phyloP scores from a whole-genome alignment of 1,284 basidiomycete species.

The Malassezia arunalokei region DNA sequence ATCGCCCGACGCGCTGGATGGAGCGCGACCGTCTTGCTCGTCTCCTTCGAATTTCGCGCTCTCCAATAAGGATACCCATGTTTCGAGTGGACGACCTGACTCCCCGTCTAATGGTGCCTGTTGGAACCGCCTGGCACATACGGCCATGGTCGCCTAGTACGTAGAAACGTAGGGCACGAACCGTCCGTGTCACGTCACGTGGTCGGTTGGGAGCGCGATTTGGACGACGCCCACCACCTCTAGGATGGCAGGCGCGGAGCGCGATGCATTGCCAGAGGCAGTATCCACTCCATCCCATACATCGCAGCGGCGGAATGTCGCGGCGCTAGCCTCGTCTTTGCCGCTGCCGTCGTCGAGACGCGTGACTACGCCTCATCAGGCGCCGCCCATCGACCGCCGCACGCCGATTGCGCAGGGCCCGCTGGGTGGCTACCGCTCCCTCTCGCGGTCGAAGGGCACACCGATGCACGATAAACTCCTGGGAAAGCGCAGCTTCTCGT shows the following conservation, averaged over 20 bases:
- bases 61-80: too few species aligned
- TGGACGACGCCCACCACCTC: too few species aligned
- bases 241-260: neutral
- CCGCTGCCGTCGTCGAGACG: constrained; percentile 6
- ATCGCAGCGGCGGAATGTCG: constrained; percentile 3
- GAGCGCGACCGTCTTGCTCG: too few species aligned
- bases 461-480: neutral
- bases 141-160: too few species aligned
- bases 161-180: too few species aligned
- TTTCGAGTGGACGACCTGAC: too few species aligned
- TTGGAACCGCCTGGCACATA: too few species aligned
- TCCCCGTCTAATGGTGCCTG: too few species aligned
- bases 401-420: constrained; percentile 4
- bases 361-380: neutral
- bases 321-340: constrained; percentile 5
- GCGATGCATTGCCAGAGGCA: neutral
- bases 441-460: neutral
- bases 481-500: constrained; percentile 10
- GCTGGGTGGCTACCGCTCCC: constrained; percentile 7
- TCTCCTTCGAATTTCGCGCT: too few species aligned
- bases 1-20: neutral
- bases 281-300: neutral
- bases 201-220: too few species aligned
- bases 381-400: neutral
- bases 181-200: too few species aligned